Conservation (phyloP, 164 flowering plant genomes). For the Echeveria elegans region DNA sequence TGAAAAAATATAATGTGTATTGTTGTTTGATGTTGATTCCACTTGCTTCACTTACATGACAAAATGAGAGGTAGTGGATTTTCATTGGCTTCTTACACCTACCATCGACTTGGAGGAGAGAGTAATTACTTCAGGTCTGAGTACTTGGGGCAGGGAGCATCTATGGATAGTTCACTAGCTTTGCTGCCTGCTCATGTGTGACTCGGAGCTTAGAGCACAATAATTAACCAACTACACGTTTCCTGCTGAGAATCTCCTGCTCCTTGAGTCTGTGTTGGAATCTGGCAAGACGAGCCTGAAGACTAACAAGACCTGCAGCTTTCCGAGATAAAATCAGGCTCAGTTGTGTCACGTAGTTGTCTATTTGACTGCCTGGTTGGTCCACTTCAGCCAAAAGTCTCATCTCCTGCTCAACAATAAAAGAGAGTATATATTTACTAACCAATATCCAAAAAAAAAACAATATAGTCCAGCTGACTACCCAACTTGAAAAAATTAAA, state of each 20-base stretch:
- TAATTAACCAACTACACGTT: conserved; percentile 55
- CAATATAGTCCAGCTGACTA: no score
- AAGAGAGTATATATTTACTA: no score
- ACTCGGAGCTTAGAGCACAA: background rate
- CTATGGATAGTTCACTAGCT: no score
- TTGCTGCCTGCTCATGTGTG: no score
- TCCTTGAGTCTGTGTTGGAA: conserved; percentile 94
- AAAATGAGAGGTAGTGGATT: no score
- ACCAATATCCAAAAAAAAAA: no score
- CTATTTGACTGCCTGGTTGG: conserved; percentile 95
- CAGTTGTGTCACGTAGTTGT: conserved; percentile 81
- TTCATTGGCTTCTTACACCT: no score
- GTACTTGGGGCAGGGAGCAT: no score
- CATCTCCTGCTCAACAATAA: conserved; percentile 65
- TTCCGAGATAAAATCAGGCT: conserved; percentile 91
- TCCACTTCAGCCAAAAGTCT: conserved; percentile 90
- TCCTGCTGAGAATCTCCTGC: conserved; percentile 85
- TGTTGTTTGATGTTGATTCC: background rate
- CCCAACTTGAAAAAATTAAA: no score
- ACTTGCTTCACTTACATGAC: no score
- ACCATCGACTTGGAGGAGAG: no score
- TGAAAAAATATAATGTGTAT: background rate
- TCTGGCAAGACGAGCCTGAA: conserved; percentile 92
- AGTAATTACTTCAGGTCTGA: no score
- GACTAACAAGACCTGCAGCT: conserved; percentile 86